Base-by-base conservation (phyloP, 2,329 filamentous ascomycete species). In the Rhexocercosporidium sp. region DNA sequence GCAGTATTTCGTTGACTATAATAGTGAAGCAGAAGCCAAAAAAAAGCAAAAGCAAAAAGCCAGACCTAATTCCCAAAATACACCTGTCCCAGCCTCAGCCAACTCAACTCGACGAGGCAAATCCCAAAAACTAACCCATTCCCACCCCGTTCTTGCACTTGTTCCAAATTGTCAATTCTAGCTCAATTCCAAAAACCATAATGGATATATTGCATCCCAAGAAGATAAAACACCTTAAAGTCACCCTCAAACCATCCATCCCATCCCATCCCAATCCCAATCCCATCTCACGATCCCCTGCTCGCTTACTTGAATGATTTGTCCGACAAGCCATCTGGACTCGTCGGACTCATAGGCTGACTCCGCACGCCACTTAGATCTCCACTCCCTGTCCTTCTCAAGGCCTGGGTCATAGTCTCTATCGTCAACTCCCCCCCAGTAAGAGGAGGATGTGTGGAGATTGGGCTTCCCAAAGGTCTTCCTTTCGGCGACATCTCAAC, bases 351-450 rank as follows among this genome's bases (percentile, higher is more conserved):
- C 39, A 83, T 79, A 3, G 88, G 86, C 61, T 82, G 80, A 78
- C 88, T 90, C 68, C 85, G 81, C 57, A 83, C 77, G 57, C 80
- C 81, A 71, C 83, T 83, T 66, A 97, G 81, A 77, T 97, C 95
- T 20, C 91, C 88, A 79, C 93, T 97, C 53, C 90, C 92, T 16
- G 94, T 97, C 78, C 92, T 90, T 76, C 92, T 85, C 75, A 97
- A 82, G 18, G 93, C 94, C 80, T 97, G 94, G 62, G 90, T 86
- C 94, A 97, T 97, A 3, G 94, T 97, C 83, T 97, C 94, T 71
- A 97, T 92, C 67, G 92, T 93, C 67, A 97, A 82, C 70, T 97
- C 94, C 29, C 89, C 87, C 54, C 83, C 85, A 68, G 83, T 82
- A 59, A 83, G 78, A 62, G 86, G 84, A 64, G 83, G 84, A 69